phyloP scores from a whole-genome alignment of 2,329 filamentous ascomycete species.

The Aspergillus udagawae region DNA sequence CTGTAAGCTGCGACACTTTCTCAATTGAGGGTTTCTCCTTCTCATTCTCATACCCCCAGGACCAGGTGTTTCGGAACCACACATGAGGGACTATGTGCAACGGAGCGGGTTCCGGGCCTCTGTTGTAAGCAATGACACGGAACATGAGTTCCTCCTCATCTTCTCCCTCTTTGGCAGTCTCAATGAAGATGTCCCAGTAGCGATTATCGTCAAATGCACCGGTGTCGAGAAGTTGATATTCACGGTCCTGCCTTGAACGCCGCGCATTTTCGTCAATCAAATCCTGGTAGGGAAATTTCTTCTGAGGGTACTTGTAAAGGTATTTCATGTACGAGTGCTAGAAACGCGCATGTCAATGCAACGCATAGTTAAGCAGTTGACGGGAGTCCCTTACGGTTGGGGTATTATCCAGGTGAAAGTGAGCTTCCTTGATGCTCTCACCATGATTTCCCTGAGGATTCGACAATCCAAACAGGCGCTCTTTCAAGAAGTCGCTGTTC shows the following conservation, averaged over 20 bases:
- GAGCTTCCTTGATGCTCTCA: constrained; percentile 92
- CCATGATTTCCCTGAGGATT: constrained; percentile 97
- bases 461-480: constrained; percentile 88
- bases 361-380: background rate
- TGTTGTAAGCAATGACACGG: constrained; percentile 93
- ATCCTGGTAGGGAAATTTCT: constrained; percentile 86
- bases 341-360: background rate
- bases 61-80: constrained; percentile 97
- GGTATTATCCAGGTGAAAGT: constrained; percentile 95
- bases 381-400: constrained; percentile 53
- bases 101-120: constrained; percentile 83
- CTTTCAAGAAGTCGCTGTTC: constrained; percentile 80
- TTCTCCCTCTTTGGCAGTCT: constrained; percentile 90
- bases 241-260: constrained; percentile 69
- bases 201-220: constrained; percentile 81
- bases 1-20: constrained; percentile 61
- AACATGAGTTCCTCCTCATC: constrained; percentile 89
- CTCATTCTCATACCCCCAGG: constrained; percentile 76
- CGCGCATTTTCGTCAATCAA: constrained; percentile 78
- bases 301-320: constrained; percentile 95
- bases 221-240: constrained; percentile 91
- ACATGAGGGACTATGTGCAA: constrained; percentile 91
- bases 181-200: constrained; percentile 97
- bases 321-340: constrained; percentile 99
- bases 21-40: constrained; percentile 77